Conservation (phyloP, 2,329 filamentous ascomycete species). For the Phaeophleospora eucalypticola region DNA sequence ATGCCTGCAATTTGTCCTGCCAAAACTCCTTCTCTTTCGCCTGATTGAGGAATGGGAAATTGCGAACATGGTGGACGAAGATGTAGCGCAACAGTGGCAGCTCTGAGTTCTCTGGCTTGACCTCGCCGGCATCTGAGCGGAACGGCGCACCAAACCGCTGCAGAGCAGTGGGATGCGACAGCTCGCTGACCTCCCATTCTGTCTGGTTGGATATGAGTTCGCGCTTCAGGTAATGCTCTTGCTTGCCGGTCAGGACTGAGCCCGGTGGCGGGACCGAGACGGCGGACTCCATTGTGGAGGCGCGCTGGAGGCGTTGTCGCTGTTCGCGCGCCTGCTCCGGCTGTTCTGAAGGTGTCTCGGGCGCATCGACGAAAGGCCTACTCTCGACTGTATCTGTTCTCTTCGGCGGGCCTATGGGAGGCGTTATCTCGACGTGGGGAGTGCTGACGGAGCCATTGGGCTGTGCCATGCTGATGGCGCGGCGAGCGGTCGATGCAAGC, state of each 20-base stretch:
- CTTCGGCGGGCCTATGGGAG: slow-evolving; percentile 14
- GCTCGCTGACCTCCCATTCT: slow-evolving; percentile 81
- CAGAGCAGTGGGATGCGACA: slow-evolving; percentile 90
- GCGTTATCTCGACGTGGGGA: slow-evolving; percentile 6
- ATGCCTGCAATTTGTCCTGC: slow-evolving; percentile 96
- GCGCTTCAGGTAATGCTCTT: slow-evolving; percentile 97
- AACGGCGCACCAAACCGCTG: slow-evolving; percentile 95
- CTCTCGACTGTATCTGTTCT: slow-evolving; percentile 24
- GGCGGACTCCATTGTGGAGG: slow-evolving; percentile 33
- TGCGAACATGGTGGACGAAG: slow-evolving; percentile 95
- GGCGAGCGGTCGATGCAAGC: neutral
- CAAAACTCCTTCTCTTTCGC: slow-evolving; percentile 98
- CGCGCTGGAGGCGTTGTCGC: slow-evolving; percentile 23
- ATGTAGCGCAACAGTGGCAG: slow-evolving; percentile 92
- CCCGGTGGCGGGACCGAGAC: slow-evolving; percentile 50
- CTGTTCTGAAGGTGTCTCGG: slow-evolving; percentile 20
- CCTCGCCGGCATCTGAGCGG: slow-evolving; percentile 84
- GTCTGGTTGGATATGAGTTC: slow-evolving; percentile 91
- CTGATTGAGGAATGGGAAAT: slow-evolving; percentile 96
- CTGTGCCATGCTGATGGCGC: neutral
- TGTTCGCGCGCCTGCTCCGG: slow-evolving; percentile 14
- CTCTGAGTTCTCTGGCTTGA: slow-evolving; percentile 88
- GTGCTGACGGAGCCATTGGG: slow-evolving; percentile 1
- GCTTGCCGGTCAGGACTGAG: slow-evolving; percentile 79
- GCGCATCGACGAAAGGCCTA: slow-evolving; percentile 27